These are phyloP conservation scores for Vitis hybrid DNA, from an alignment of 177 flowering plant species.

Conservation along the genomic window DNA sequence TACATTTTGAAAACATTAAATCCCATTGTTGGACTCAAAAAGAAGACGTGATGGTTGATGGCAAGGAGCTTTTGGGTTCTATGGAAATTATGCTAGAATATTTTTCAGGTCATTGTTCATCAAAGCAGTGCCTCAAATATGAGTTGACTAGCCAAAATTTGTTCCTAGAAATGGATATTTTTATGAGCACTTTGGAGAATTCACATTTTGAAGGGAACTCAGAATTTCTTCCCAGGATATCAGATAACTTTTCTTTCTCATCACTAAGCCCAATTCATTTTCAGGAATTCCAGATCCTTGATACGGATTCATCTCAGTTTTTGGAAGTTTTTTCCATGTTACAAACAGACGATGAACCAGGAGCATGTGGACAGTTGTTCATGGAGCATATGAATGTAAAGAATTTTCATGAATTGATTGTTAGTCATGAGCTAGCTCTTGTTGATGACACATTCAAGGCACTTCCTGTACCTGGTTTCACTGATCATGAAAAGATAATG, in stretches of 20 bases:
- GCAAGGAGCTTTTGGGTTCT: slow-evolving; percentile 41
- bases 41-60: slow-evolving; percentile 21
- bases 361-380: slow-evolving; percentile 38
- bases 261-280: slow-evolving; percentile 30
- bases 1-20: slow-evolving; percentile 36
- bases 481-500: slow-evolving; percentile 34
- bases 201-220: slow-evolving; percentile 18
- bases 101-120: slow-evolving; percentile 28
- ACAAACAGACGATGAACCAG: slow-evolving; percentile 22
- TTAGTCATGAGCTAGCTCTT: slow-evolving; percentile 63
- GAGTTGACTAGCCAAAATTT: slow-evolving; percentile 20
- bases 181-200: slow-evolving; percentile 28
- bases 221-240: slow-evolving; percentile 15
- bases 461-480: slow-evolving; percentile 66
- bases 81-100: slow-evolving; percentile 28
- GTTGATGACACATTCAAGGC: slow-evolving; percentile 74
- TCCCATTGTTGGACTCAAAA: slow-evolving; percentile 20
- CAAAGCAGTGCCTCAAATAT: slow-evolving; percentile 29
- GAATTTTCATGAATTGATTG: slow-evolving; percentile 56
- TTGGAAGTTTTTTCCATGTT: slow-evolving; percentile 29
- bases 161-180: slow-evolving; percentile 34
- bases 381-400: slow-evolving; percentile 39
- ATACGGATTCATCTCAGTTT: slow-evolving; percentile 27
- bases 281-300: slow-evolving; percentile 65
- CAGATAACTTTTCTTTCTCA: slow-evolving; percentile 13